phyloP scores from a whole-genome alignment of 257 asterid genomes.

The Solanum sejunctum region DNA sequence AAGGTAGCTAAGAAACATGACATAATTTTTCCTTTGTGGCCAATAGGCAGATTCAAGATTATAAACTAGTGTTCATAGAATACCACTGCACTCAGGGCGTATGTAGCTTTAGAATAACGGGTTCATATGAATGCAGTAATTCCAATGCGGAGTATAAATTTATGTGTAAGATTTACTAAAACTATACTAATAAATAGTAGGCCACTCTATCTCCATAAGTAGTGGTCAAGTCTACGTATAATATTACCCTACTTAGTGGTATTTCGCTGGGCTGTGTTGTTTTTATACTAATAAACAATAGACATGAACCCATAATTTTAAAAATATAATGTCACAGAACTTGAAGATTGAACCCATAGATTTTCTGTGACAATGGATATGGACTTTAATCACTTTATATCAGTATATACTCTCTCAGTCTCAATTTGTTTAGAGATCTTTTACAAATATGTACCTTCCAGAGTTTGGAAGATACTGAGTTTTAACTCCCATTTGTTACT shows the following conservation, averaged over 20 bases:
- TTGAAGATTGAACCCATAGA: not conserved
- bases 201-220: too few relatives aligned
- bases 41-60: not conserved
- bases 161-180: too few relatives aligned
- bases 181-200: too few relatives aligned
- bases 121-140: not conserved
- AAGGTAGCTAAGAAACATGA: not conserved
- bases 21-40: not conserved
- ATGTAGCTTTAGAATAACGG: not conserved
- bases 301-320: not conserved
- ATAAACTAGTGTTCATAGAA: not conserved
- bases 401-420: not conserved
- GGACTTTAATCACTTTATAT: not conserved
- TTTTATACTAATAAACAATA: too few relatives aligned
- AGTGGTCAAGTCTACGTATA: too few relatives aligned
- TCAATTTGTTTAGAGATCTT: not conserved
- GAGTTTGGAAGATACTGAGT: not conserved
- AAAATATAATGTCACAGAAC: not conserved
- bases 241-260: too few relatives aligned
- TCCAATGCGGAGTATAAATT: not conserved
- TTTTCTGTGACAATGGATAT: not conserved
- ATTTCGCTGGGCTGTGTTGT: too few relatives aligned
- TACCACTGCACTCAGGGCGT: not conserved
- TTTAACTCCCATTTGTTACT: not conserved
- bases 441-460: not conserved